A percentile compares a stretch with the other conserved stretches of the same genome.
phyloP scores from a whole-genome alignment of 768 basidiomycete genomes.

The Galerina sulciceps region DNA sequence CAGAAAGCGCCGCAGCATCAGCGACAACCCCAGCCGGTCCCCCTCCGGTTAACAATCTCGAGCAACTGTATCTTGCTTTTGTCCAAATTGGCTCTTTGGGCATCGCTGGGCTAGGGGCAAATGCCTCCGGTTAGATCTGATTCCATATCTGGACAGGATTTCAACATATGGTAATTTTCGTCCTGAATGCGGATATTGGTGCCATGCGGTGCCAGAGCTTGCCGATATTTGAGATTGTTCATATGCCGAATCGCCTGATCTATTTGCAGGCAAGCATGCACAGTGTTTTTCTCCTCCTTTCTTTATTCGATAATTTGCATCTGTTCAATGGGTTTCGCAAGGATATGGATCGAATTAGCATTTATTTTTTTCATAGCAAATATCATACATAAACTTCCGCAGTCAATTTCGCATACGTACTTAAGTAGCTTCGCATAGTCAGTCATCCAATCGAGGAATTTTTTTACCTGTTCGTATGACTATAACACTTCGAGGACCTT shows the following conservation, averaged over 20 bases:
- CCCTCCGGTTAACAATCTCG: conserved; percentile 12
- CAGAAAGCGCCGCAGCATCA: conserved; percentile 11
- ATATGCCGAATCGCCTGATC: neutral
- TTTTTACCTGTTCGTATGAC: too few species aligned
- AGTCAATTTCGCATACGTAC: too few species aligned
- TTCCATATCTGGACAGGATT: neutral
- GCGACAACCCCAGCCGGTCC: neutral
- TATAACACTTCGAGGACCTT: too few species aligned
- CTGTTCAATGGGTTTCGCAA: neutral
- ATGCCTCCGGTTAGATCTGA: conserved; percentile 8
- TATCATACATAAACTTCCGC: too few species aligned
- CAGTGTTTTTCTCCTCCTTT: neutral
- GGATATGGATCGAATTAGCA: too few species aligned
- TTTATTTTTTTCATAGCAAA: too few species aligned
- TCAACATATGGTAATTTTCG: neutral
- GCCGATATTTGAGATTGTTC: neutral
- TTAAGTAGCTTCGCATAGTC: too few species aligned
- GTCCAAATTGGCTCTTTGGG: conserved; percentile 21
- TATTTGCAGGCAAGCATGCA: neutral
- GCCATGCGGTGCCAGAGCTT: neutral
- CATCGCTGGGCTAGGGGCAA: conserved; percentile 10
- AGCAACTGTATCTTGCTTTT: conserved; percentile 17
- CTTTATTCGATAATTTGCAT: conserved; percentile 4
- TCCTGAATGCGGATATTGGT: neutral
- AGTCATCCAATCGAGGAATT: too few species aligned